Conservation (phyloP, 441 rosid genomes). For the Metrosideros polymorpha region DNA sequence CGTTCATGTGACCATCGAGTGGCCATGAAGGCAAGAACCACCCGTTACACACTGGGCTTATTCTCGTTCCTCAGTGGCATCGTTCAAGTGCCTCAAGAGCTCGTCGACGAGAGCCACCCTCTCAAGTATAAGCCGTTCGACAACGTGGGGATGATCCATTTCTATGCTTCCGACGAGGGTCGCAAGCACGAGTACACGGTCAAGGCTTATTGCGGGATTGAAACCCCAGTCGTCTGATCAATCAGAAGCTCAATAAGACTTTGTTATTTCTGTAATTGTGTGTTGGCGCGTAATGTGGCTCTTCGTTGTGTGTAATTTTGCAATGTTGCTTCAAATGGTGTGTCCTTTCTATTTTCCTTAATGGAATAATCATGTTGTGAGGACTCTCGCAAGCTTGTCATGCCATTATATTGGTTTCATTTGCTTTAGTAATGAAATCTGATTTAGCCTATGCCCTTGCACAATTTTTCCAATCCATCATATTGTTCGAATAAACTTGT, state of each 20-base stretch:
- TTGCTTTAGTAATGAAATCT: not conserved
- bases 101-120: constrained; percentile 1
- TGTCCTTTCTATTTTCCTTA: not conserved
- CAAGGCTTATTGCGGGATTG: not conserved
- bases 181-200: not conserved
- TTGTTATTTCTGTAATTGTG: not conserved
- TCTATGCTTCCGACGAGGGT: not conserved
- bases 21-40: not conserved
- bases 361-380: not conserved
- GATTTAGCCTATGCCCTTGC: not conserved
- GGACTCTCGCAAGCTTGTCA: not conserved
- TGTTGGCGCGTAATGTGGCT: not conserved
- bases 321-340: not conserved
- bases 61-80: not conserved
- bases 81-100: not conserved
- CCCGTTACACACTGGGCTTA: not conserved
- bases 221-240: not conserved
- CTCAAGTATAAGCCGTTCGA: not conserved
- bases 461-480: not conserved
- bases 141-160: not conserved
- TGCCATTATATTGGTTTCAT: not conserved
- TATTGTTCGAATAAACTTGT: not conserved
- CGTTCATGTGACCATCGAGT: not conserved
- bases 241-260: not conserved
- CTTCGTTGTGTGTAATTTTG: not conserved